These are phyloP conservation scores for Serpula lacrymans DNA, from an alignment of 768 basidiomycete species.

Conservation along the genomic window DNA sequence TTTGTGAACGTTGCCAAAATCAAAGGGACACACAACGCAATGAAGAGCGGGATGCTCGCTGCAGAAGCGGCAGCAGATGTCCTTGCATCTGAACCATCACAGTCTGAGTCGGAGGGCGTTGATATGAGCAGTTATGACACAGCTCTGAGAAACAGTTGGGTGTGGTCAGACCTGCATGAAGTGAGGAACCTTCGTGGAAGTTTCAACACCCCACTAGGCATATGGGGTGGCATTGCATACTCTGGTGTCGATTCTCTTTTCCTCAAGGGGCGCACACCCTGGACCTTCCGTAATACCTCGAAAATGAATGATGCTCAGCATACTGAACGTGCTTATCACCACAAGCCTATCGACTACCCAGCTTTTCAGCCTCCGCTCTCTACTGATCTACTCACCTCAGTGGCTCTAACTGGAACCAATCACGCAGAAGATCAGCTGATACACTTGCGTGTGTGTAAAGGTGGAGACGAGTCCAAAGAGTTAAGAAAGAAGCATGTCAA, in stretches of 20 bases:
- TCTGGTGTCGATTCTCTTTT: slow-evolving; percentile 86
- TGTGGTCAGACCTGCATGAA: slow-evolving; percentile 81
- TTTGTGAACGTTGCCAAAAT: slow-evolving; percentile 97
- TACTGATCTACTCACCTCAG: slow-evolving; percentile 88
- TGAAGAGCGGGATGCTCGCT: slow-evolving; percentile 98
- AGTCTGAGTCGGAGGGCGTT: slow-evolving; percentile 7
- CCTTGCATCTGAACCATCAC: slow-evolving; percentile 36
- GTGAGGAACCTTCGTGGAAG: slow-evolving; percentile 90
- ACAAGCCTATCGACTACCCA: slow-evolving; percentile 81
- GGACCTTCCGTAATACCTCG: slow-evolving; percentile 79
- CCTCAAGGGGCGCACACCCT: slow-evolving; percentile 81
- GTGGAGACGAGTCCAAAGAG: slow-evolving; percentile 36
- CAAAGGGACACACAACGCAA: slow-evolving; percentile 97
- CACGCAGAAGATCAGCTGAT: slow-evolving; percentile 96
- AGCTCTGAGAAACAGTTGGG: slow-evolving; percentile 74
- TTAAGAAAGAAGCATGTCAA: slow-evolving; percentile 64
- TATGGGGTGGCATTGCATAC: slow-evolving; percentile 86
- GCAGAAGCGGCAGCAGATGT: slow-evolving; percentile 81
- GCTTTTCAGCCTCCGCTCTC: slow-evolving; percentile 84
- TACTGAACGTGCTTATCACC: slow-evolving; percentile 64
- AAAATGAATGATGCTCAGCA: slow-evolving; percentile 58
- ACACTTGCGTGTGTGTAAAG: slow-evolving; percentile 69
- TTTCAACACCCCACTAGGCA: slow-evolving; percentile 75
- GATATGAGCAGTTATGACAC: slow-evolving; percentile 75
- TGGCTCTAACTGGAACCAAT: slow-evolving; percentile 90